Conservation (phyloP, 2,329 filamentous ascomycete species). For the Xylariaceae sp. region DNA sequence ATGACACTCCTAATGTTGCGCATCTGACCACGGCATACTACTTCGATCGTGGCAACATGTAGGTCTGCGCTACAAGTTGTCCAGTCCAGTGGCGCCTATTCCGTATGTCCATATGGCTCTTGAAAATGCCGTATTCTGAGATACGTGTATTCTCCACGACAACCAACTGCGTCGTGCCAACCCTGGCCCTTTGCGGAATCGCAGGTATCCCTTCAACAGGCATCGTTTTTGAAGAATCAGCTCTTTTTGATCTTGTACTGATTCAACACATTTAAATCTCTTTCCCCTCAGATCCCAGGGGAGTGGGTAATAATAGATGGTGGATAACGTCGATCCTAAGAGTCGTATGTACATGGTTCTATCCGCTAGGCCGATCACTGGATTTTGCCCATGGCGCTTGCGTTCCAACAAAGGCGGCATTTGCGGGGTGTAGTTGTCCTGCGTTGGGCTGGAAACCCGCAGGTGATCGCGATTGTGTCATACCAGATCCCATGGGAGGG, state of each 20-base stretch:
- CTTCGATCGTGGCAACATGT: too few species aligned
- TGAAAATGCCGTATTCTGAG: not conserved
- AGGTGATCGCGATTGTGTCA: conserved; percentile 26
- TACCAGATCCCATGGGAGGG: conserved; percentile 31
- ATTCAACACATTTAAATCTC: not conserved
- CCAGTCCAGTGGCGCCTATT: too few species aligned
- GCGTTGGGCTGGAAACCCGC: conserved; percentile 21
- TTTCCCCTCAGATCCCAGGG: not conserved
- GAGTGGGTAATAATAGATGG: not conserved
- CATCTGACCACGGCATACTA: too few species aligned
- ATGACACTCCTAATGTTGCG: too few species aligned
- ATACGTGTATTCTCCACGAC: not conserved
- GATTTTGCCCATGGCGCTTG: conserved; percentile 28
- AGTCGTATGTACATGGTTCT: not conserved
- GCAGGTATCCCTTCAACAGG: not conserved
- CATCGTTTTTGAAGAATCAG: not conserved
- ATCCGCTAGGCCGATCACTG: conserved; percentile 29
- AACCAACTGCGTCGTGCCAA: too few species aligned
- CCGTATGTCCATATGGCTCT: too few species aligned
- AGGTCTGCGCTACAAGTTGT: too few species aligned
- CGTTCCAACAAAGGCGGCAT: conserved; percentile 14
- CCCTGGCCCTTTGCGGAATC: too few species aligned
- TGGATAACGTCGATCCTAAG: not conserved
- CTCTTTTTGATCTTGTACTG: not conserved
- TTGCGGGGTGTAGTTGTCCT: conserved; percentile 17